These are phyloP conservation scores for Pythium apleroticum DNA, from an alignment of 352 stramenopile species.

Conservation along the genomic window DNA sequence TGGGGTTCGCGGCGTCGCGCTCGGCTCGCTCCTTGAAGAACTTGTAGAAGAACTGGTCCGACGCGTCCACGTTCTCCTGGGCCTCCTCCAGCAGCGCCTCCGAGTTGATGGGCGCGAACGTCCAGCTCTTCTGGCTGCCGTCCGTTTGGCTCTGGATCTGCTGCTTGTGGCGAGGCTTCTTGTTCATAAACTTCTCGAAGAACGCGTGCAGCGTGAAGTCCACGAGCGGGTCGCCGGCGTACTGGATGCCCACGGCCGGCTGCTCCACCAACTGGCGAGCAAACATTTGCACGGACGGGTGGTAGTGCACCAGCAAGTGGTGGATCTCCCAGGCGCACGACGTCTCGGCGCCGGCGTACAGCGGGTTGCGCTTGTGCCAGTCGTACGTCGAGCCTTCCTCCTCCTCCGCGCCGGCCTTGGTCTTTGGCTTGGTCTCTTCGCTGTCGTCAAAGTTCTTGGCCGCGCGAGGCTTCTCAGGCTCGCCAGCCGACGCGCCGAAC, in stretches of 20 bases:
- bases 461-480: slow-evolving; percentile 18
- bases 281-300: slow-evolving; percentile 96
- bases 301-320: slow-evolving; percentile 92
- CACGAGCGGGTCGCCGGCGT: slow-evolving; percentile 94
- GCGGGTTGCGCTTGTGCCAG: slow-evolving; percentile 83
- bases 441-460: slow-evolving; percentile 48
- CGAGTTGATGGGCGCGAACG: slow-evolving; percentile 66
- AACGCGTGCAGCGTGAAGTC: slow-evolving; percentile 98
- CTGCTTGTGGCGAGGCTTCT: slow-evolving; percentile 90
- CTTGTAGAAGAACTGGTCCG: slow-evolving; percentile 93
- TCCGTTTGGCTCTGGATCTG: slow-evolving; percentile 13
- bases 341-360: slow-evolving; percentile 71
- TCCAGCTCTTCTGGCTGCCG: slow-evolving; percentile 48
- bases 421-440: slow-evolving; percentile 20
- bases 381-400: slow-evolving; percentile 54
- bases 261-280: slow-evolving; percentile 76
- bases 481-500: slow-evolving; percentile 44
- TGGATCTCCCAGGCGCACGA: slow-evolving; percentile 93
- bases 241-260: slow-evolving; percentile 75
- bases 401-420: slow-evolving; percentile 16
- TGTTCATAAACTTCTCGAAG: slow-evolving; percentile 99
- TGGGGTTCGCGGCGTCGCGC: slow-evolving; percentile 39
- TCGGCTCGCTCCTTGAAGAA: slow-evolving; percentile 89
- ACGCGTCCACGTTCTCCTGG: slow-evolving; percentile 65
- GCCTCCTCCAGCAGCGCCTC: slow-evolving; percentile 66